Base-by-base conservation (phyloP, 2,329 filamentous ascomycete species). In the Camillea tinctor region DNA sequence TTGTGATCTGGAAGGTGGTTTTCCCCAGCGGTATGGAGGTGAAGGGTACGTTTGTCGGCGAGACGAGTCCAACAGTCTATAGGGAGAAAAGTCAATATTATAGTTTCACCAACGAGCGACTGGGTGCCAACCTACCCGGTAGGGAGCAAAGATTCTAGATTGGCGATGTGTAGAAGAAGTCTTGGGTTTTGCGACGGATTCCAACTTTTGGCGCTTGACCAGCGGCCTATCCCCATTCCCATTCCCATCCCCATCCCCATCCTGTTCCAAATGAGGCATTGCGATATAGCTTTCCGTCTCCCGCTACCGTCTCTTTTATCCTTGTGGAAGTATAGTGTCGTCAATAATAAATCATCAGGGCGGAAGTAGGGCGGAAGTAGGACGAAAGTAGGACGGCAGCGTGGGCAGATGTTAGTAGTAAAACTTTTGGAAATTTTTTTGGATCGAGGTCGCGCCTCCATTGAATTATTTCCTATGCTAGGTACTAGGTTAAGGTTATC, bases 1-100 rank as follows among this genome's bases (percentile, higher is more conserved):
- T 99, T 36, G 95, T 98, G 75, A 99, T 92, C 75, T 99, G 95
- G 73, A 97, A 99, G 3, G 93, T 96, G 0, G 92, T 94, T 77
- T 96, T 97, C 60, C 95, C 95, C 17, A 97, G 82, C 0, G 94
- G 91, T 30, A 96, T 84, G 5, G 90, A 90, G 1, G 94, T 93
- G 72, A 99, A 98, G 0, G 95, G 94, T 0, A 97, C 92, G 54
- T 82, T 78, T 2, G 94, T 97, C 0, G 95, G 92, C 4, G 95
- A 97, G 1, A 99, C 92, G 30, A 99, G 83, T 17, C 95, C 95
- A 66, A 99, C 85, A 52, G 94, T 97, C 92, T 97, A 73, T n/a
- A n/a, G n/a, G n/a, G n/a, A 24, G 53, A 22, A 8, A 51, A 44
- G 54, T 56, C 40, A 67, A 21, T 55, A 49, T 20, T 13, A 17